These are phyloP conservation scores for Xylaria nigripes DNA, from an alignment of 495 filamentous ascomycete species.

Conservation along the genomic window DNA sequence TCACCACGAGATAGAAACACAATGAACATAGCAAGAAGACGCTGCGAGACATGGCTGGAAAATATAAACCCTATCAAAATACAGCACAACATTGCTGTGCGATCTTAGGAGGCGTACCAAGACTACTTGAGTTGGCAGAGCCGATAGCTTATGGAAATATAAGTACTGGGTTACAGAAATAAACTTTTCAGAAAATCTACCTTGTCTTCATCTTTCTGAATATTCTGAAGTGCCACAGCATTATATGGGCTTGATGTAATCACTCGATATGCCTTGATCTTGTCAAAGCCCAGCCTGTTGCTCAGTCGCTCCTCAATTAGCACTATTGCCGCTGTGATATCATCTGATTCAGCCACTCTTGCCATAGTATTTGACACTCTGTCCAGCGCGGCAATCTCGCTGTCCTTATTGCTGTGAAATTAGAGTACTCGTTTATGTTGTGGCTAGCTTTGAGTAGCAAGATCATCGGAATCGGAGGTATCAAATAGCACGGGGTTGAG, in stretches of 20 bases:
- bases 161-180: no score
- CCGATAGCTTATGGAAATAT: no score
- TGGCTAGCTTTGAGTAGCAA: no score
- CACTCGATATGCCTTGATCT: not conserved
- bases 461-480: not conserved
- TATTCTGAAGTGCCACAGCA: not conserved
- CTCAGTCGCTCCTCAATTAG: not conserved
- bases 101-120: not conserved
- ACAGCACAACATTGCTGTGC: not conserved
- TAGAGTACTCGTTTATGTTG: no score
- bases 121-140: not conserved
- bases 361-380: not conserved
- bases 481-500: not conserved
- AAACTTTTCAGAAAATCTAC: not conserved
- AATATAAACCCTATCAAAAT: not conserved
- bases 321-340: not conserved
- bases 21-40: not conserved
- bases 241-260: not conserved
- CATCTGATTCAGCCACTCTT: not conserved
- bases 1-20: not conserved
- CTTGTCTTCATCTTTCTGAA: not conserved
- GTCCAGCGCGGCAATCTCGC: not conserved
- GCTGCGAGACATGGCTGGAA: not conserved
- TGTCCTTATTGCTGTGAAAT: no score
- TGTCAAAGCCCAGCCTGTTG: not conserved